phyloP scores from a whole-genome alignment of 768 basidiomycete genomes.

The Leccinellum rugosiceps region DNA sequence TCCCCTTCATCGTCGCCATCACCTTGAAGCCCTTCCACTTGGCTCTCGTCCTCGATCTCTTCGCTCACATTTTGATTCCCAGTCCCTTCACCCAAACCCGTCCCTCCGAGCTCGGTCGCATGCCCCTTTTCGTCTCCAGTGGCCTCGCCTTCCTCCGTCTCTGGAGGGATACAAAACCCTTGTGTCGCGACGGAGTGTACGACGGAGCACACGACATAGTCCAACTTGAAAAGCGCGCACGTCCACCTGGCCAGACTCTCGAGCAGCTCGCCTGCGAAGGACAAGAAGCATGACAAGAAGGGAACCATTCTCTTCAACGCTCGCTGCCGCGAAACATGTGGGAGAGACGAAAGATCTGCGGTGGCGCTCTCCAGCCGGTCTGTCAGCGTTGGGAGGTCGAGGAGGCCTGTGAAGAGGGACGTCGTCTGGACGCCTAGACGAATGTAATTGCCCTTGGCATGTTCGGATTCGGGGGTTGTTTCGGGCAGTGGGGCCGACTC shows the following conservation, averaged over 20 bases:
- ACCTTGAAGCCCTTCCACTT: constrained; percentile 88
- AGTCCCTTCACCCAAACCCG: constrained; percentile 84
- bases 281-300: constrained; percentile 66
- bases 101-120: constrained; percentile 59
- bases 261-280: constrained; percentile 59
- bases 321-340: constrained; percentile 31
- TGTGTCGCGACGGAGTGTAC: constrained; percentile 72
- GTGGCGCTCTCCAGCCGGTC: constrained; percentile 41
- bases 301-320: constrained; percentile 55
- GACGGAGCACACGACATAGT: constrained; percentile 71
- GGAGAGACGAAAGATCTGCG: constrained; percentile 34
- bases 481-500: constrained; percentile 8
- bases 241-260: constrained; percentile 58
- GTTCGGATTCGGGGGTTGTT: constrained; percentile 24
- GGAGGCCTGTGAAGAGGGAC: constrained; percentile 44
- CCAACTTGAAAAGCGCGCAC: constrained; percentile 79
- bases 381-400: constrained; percentile 45
- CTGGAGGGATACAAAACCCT: constrained; percentile 92
- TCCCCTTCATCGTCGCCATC: constrained; percentile 44
- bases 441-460: constrained; percentile 47
- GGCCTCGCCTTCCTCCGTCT: constrained; percentile 55
- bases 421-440: constrained; percentile 43
- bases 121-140: constrained; percentile 41
- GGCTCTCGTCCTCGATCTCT: constrained; percentile 94
- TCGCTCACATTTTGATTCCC: constrained; percentile 88